phyloP scores from a whole-genome alignment of 345 rosid species.

The Rubroshorea leprosula region DNA sequence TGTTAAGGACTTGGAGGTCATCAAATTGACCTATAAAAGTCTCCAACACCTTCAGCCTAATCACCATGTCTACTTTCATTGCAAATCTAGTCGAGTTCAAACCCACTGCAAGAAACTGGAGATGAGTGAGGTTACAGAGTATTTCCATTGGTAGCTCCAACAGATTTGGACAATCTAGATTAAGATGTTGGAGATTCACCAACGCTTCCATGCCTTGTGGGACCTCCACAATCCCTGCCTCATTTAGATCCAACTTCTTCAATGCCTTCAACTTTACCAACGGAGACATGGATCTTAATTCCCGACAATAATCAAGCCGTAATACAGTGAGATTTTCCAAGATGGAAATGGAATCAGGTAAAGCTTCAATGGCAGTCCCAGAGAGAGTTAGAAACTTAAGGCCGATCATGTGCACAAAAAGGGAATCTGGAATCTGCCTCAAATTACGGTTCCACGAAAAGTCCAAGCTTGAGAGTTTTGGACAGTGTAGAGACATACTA shows the following conservation, averaged over 20 bases:
- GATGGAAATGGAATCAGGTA: background rate
- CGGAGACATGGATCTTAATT: background rate
- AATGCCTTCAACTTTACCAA: background rate
- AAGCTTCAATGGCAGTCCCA: background rate
- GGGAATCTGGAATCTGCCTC: background rate
- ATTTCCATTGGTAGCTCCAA: constrained; percentile 12
- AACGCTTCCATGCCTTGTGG: constrained; percentile 21
- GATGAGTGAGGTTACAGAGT: constrained; percentile 4
- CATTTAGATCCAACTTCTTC: constrained; percentile 17
- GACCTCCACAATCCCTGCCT: background rate
- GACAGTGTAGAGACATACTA: background rate
- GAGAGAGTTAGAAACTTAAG: background rate
- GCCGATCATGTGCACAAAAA: background rate
- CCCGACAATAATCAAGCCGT: background rate
- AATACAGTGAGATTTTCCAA: background rate
- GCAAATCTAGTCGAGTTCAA: no score
- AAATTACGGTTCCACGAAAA: background rate
- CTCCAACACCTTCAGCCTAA: background rate
- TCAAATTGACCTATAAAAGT: background rate
- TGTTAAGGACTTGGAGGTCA: background rate
- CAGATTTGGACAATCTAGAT: background rate
- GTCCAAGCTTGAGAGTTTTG: background rate
- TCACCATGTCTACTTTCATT: background rate
- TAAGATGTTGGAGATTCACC: constrained; percentile 10
- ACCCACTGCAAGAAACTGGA: background rate